Evolutionary conservation across 1,284 basidiomycete genomes (phyloP).

Genomic region (Ustilago vetiveriae): DNA sequence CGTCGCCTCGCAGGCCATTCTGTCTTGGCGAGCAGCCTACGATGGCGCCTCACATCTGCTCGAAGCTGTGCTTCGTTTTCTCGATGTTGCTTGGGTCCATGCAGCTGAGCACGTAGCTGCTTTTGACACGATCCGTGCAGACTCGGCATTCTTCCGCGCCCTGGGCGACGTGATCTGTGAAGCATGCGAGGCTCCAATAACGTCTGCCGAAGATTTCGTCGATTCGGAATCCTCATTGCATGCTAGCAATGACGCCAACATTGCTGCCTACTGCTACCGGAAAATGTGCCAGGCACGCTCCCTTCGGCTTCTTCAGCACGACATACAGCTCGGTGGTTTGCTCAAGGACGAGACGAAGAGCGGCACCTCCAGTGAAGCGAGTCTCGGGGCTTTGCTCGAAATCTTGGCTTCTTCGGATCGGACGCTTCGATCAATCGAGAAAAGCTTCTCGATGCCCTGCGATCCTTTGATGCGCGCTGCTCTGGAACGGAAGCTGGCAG

Average conservation of each 20-base stretch:
- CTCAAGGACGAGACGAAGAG: slow-evolving; percentile 65
- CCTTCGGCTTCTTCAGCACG: slow-evolving; percentile 72
- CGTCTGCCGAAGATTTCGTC: slow-evolving; percentile 20
- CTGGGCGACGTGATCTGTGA: slow-evolving; percentile 74
- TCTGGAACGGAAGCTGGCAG: slow-evolving; percentile 65
- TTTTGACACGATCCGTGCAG: slow-evolving; percentile 73
- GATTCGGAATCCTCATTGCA: slow-evolving; percentile 8
- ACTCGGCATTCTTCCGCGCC: slow-evolving; percentile 75
- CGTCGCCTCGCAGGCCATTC: slow-evolving; percentile 74
- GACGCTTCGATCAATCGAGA: slow-evolving; percentile 73
- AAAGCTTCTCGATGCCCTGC: slow-evolving; percentile 76
- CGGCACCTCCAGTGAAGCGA: slow-evolving; percentile 68
- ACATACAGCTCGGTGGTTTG: slow-evolving; percentile 57
- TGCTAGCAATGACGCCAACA: slow-evolving; percentile 70
- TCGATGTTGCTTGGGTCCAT: slow-evolving; percentile 84
- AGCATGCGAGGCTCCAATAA: slow-evolving; percentile 72
- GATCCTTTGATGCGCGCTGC: slow-evolving; percentile 76
- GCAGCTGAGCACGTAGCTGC: slow-evolving; percentile 77
- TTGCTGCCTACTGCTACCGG: slow-evolving; percentile 72
- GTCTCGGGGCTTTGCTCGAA: slow-evolving; percentile 73
- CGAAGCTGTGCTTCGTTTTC: slow-evolving; percentile 79
- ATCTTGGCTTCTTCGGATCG: slow-evolving; percentile 73
- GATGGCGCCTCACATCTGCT: slow-evolving; percentile 74
- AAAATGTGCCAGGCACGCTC: slow-evolving; percentile 79
- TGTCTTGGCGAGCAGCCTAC: slow-evolving; percentile 74